These are phyloP conservation scores for Chlamydomonas sp. DNA, from an alignment of 139 green algal species.

Conservation along the genomic window DNA sequence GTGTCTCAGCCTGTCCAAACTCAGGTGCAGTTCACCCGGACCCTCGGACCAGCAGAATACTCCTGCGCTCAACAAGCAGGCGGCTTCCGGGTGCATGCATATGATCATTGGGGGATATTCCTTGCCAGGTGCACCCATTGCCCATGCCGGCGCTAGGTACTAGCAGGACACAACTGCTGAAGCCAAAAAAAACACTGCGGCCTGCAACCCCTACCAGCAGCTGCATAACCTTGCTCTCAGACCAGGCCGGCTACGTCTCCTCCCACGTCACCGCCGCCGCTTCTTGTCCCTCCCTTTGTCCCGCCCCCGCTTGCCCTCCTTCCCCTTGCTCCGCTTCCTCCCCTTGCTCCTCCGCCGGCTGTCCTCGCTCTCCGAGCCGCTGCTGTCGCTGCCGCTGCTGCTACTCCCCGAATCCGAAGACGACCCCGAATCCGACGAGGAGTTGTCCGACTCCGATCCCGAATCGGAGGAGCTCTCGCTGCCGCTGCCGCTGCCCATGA, in stretches of 20 bases:
- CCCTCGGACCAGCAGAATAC: no score
- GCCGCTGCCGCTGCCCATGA: conserved; percentile 13
- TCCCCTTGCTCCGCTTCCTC: neutral
- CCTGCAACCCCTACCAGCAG: no score
- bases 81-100: no score
- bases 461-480: neutral
- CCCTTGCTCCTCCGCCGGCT: neutral
- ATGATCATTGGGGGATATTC: no score
- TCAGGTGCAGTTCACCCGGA: no score
- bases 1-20: no score
- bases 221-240: neutral
- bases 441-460: neutral
- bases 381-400: conserved; percentile 29
- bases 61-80: no score
- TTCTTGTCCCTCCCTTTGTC: neutral
- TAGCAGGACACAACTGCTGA: no score
- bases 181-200: no score
- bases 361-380: neutral
- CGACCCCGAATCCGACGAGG: neutral
- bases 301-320: neutral
- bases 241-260: neutral
- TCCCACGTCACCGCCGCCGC: neutral
- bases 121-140: no score
- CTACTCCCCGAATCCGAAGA: neutral
- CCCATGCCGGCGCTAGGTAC: no score